These are phyloP conservation scores for Fusarium devonianum DNA, from an alignment of 2,329 filamentous ascomycete species.

Conservation along the genomic window DNA sequence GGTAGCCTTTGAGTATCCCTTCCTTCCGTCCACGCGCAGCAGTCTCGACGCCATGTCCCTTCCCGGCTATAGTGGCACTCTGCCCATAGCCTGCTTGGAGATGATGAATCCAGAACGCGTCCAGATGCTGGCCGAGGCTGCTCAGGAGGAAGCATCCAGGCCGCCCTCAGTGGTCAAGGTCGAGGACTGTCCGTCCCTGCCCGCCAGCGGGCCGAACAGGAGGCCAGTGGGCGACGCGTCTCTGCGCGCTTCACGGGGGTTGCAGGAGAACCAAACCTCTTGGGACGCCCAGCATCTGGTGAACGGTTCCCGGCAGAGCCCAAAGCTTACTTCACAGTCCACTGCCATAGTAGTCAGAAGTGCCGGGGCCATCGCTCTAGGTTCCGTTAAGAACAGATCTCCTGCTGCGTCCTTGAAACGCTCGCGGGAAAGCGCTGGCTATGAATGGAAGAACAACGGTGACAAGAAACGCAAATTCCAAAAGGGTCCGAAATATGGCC, in stretches of 20 bases:
- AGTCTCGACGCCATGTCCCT: conserved; percentile 5
- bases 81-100: conserved; percentile 11
- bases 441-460: conserved; percentile 1
- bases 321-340: too few relatives aligned
- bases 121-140: conserved; percentile 33
- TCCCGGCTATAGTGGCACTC: background rate
- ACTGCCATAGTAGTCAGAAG: background rate
- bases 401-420: conserved; percentile 12
- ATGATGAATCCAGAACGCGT: conserved; percentile 42
- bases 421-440: background rate
- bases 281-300: background rate
- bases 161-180: conserved; percentile 8
- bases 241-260: conserved; percentile 7
- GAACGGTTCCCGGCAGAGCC: too few relatives aligned
- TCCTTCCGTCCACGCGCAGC: background rate
- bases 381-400: background rate
- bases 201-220: conserved; percentile 27
- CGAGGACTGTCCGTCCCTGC: conserved; percentile 5
- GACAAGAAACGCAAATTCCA: conserved; percentile 1
- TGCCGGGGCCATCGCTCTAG: background rate
- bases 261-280: background rate
- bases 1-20: too few relatives aligned
- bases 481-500: conserved; percentile 2
- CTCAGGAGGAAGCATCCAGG: conserved; percentile 12
- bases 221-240: conserved; percentile 28